Percentiles rank a stretch among this genome's conserved stretches.
Conservation (phyloP, 306 rosid genomes). For the Casuarina glauca region DNA sequence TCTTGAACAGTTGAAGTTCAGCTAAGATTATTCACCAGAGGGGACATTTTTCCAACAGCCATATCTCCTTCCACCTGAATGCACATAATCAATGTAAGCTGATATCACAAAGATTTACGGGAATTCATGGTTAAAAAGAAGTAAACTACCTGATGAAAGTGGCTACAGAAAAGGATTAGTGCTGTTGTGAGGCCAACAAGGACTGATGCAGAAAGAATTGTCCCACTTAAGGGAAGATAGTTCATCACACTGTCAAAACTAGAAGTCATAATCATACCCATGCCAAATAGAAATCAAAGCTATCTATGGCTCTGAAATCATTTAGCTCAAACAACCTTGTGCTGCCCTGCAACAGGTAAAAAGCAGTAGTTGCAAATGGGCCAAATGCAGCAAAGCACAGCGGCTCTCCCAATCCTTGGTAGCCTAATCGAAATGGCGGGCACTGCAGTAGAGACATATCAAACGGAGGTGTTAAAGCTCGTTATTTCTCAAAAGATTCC, state of each 20-base stretch:
- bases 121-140: conserved; percentile 6
- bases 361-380: conserved; percentile 80
- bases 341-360: conserved; percentile 77
- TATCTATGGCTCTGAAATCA: background rate
- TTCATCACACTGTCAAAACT: conserved; percentile 48
- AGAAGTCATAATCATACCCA: conserved; percentile 34
- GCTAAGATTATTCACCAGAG: conserved; percentile 54
- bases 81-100: conserved; percentile 20
- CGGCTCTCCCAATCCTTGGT: conserved; percentile 88
- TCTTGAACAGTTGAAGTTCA: conserved; percentile 8
- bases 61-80: conserved; percentile 70
- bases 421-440: conserved; percentile 92
- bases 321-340: conserved; percentile 52
- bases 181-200: conserved; percentile 87
- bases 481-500: background rate
- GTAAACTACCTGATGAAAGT: conserved; percentile 76
- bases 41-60: conserved; percentile 87
- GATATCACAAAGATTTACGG: conserved; percentile 8
- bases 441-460: conserved; percentile 51
- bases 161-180: conserved; percentile 88
- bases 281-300: conserved; percentile 18
- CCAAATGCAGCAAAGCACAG: conserved; percentile 94
- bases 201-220: conserved; percentile 69
- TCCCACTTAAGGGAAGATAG: conserved; percentile 47
- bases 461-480: background rate